Conservation (phyloP, 768 basidiomycete genomes). For the Atractiella rhizophila region DNA sequence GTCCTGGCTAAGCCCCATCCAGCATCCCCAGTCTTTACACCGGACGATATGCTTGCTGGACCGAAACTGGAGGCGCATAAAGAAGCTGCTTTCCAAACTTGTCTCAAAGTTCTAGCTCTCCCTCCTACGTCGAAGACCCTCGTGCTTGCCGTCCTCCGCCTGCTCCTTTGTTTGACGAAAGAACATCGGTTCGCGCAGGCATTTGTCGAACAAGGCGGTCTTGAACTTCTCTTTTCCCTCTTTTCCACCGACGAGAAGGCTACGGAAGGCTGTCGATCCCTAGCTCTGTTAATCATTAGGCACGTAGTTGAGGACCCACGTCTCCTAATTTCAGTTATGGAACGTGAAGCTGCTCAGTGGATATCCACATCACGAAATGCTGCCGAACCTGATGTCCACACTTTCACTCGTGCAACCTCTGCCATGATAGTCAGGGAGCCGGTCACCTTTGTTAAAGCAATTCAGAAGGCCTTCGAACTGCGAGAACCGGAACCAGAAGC, state of each 20-base stretch:
- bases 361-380: slow-evolving; percentile 28
- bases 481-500: not conserved
- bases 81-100: slow-evolving; percentile 45
- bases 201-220: slow-evolving; percentile 43
- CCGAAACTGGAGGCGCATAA: slow-evolving; percentile 39
- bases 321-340: slow-evolving; percentile 45
- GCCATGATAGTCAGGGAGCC: slow-evolving; percentile 62
- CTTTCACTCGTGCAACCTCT: slow-evolving; percentile 50
- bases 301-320: slow-evolving; percentile 60
- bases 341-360: slow-evolving; percentile 55
- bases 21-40: slow-evolving; percentile 34
- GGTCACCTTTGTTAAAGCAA: slow-evolving; percentile 41
- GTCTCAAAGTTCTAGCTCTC: slow-evolving; percentile 40
- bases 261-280: slow-evolving; percentile 41
- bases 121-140: slow-evolving; percentile 50
- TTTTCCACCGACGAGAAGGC: slow-evolving; percentile 35
- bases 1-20: too few species aligned
- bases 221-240: slow-evolving; percentile 38
- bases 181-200: slow-evolving; percentile 38
- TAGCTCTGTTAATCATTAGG: slow-evolving; percentile 66
- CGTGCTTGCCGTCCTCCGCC: slow-evolving; percentile 49
- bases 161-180: slow-evolving; percentile 62
- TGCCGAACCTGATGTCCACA: slow-evolving; percentile 32
- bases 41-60: slow-evolving; percentile 28
- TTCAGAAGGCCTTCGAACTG: not conserved